Percentiles rank a stretch among this genome's conserved stretches.
Conservation (phyloP, 1,284 basidiomycete species). For the Trichosporon sp. region DNA sequence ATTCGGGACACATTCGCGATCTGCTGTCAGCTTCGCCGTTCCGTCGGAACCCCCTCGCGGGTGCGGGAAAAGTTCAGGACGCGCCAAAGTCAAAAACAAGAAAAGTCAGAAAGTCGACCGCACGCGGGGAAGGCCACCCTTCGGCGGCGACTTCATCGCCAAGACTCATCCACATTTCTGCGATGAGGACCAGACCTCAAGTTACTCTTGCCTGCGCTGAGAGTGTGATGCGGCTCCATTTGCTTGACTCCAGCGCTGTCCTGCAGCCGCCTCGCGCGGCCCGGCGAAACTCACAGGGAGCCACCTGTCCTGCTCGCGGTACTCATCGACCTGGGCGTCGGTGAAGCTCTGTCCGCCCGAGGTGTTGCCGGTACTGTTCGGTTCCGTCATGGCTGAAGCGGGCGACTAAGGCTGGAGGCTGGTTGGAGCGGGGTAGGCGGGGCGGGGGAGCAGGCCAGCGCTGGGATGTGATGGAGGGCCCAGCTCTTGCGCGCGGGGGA, state of each 20-base stretch:
- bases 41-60: background rate
- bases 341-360: slow-evolving; percentile 56
- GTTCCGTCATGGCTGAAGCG: background rate
- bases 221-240: no score
- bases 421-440: background rate
- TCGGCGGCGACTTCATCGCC: background rate
- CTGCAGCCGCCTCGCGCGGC: background rate
- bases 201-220: no score
- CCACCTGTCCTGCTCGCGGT: slow-evolving; percentile 85
- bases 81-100: background rate
- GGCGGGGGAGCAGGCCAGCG: background rate
- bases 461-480: background rate
- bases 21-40: slow-evolving; percentile 48
- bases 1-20: slow-evolving; percentile 94
- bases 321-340: slow-evolving; percentile 85
- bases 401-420: background rate
- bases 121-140: background rate
- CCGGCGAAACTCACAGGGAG: slow-evolving; percentile 71
- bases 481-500: background rate
- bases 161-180: background rate
- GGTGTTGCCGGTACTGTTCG: background rate
- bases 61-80: slow-evolving; percentile 1
- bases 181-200: background rate
- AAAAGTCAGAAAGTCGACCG: background rate
- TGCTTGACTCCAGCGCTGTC: no score